Evolutionary conservation across 208 protist species (phyloP).

Genomic region (Leishmania guyanensis): DNA sequence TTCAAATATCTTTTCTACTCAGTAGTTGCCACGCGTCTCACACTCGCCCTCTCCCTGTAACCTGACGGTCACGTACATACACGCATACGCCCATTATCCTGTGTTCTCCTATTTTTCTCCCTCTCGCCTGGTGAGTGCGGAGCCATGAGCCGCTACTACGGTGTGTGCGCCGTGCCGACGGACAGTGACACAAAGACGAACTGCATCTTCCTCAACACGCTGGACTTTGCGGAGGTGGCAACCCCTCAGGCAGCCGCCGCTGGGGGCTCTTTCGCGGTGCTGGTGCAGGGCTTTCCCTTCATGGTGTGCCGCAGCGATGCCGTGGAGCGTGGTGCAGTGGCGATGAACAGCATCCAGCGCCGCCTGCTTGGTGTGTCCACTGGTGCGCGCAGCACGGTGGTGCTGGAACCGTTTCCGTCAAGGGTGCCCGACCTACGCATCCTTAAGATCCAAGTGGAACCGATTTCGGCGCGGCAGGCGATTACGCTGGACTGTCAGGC

Average conservation of each 20-base stretch:
- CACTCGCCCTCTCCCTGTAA: constrained; percentile 3
- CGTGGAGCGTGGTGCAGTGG: constrained; percentile 51
- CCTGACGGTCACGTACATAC: neutral
- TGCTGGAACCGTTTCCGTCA: constrained; percentile 25
- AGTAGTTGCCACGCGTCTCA: neutral
- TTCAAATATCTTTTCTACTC: neutral
- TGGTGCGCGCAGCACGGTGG: constrained; percentile 53
- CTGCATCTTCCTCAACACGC: constrained; percentile 58
- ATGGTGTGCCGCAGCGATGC: constrained; percentile 31
- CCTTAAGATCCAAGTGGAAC: constrained; percentile 54
- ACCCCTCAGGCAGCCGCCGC: constrained; percentile 22
- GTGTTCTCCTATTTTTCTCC: neutral
- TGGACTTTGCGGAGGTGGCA: constrained; percentile 21
- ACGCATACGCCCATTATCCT: neutral
- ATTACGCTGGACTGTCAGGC: constrained; percentile 66
- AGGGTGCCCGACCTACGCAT: constrained; percentile 37
- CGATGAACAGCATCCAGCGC: constrained; percentile 84
- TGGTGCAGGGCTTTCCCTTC: constrained; percentile 72
- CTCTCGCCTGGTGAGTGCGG: neutral
- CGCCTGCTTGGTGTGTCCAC: constrained; percentile 62
- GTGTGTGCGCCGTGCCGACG: constrained; percentile 57
- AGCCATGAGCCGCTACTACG: constrained; percentile 31
- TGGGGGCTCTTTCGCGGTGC: constrained; percentile 28
- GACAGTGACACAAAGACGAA: constrained; percentile 73
- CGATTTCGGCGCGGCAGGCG: constrained; percentile 59